phyloP scores from a whole-genome alignment of 2,329 filamentous ascomycete species.

The Scedosporium apiospermum region DNA sequence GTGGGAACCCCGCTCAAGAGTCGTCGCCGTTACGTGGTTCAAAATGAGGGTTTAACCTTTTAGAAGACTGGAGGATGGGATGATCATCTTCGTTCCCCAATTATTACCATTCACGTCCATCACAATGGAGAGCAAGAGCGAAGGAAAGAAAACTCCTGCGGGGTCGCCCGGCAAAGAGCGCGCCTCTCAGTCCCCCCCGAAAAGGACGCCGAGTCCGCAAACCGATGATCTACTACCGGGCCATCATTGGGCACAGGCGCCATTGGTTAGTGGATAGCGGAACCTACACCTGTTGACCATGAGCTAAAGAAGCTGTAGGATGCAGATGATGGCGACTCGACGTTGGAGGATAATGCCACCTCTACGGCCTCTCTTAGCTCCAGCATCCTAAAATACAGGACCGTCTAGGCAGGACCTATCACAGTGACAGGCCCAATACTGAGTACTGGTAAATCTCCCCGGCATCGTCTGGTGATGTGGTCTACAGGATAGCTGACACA shows the following conservation, averaged over 20 bases:
- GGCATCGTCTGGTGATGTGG: neutral
- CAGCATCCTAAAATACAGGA: slow-evolving; percentile 20
- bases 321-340: neutral
- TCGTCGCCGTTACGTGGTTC: neutral
- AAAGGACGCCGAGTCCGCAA: neutral
- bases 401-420: slow-evolving; percentile 21
- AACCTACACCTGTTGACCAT: neutral
- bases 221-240: neutral
- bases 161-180: neutral
- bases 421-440: slow-evolving; percentile 16
- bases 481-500: neutral
- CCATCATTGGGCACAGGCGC: neutral
- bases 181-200: neutral
- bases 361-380: slow-evolving; percentile 21
- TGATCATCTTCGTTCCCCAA: neutral
- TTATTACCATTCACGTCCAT: neutral
- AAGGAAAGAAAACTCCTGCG: neutral
- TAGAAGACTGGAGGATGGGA: neutral
- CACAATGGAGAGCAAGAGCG: neutral
- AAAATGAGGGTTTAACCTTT: neutral
- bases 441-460: slow-evolving; percentile 16
- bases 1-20: neutral
- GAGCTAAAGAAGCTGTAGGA: neutral
- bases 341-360: neutral
- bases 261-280: neutral